A percentile compares a stretch with the other conserved stretches of the same genome.
These are phyloP conservation scores for Eragrostis tef DNA, from an alignment of 202 grass and related monocot genomes.

Conservation along the genomic window DNA sequence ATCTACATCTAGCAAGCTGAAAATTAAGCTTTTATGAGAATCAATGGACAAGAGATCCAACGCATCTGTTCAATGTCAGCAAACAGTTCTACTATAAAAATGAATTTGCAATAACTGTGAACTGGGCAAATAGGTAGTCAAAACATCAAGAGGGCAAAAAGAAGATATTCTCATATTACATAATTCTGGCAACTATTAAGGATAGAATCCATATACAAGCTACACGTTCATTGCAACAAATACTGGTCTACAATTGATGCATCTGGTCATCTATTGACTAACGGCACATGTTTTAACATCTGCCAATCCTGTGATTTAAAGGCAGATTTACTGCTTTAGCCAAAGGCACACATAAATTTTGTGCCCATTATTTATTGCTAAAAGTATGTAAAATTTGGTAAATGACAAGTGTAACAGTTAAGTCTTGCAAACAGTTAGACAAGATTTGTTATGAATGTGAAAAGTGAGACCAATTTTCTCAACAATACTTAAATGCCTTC, in stretches of 20 bases:
- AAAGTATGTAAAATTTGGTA: not conserved
- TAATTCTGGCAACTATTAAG: not conserved
- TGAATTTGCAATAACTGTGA: conserved; percentile 11
- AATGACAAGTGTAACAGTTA: not conserved
- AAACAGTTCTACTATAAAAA: conserved; percentile 5
- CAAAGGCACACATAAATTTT: not conserved
- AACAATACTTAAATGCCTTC: conserved; percentile 32
- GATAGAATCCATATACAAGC: conserved; percentile 1
- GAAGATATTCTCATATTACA: not conserved
- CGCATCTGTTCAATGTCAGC: conserved; percentile 4
- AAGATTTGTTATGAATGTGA: not conserved
- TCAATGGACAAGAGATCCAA: not conserved
- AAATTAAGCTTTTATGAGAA: not conserved
- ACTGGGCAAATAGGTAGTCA: not conserved
- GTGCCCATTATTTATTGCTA: conserved; percentile 15
- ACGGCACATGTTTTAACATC: conserved; percentile 11
- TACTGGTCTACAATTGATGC: not conserved
- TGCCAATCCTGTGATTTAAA: not conserved
- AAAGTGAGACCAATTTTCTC: conserved; percentile 6
- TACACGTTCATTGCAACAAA: conserved; percentile 12
- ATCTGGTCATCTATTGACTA: conserved; percentile 7
- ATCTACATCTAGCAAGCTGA: conserved; percentile 25
- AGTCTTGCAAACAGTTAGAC: not conserved
- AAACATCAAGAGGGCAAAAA: conserved; percentile 9
- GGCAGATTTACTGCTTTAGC: conserved; percentile 2